These are phyloP conservation scores for Pholiota molesta DNA, from an alignment of 768 basidiomycete species.

Conservation along the genomic window DNA sequence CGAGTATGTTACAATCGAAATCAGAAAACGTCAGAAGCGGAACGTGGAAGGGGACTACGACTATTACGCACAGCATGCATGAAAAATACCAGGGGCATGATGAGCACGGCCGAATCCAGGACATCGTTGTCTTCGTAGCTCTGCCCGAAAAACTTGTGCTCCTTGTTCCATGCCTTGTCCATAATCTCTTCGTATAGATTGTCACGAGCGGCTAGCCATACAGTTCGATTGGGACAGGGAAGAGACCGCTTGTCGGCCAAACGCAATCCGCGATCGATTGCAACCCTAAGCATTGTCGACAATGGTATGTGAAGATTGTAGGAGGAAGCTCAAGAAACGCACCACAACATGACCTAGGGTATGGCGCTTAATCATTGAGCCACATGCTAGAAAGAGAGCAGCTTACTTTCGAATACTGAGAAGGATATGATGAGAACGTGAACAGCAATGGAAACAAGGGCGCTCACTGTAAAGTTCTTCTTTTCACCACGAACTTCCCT, in stretches of 20 bases:
- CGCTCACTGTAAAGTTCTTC: conserved; percentile 80
- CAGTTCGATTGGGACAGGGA: conserved; percentile 72
- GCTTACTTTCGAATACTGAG: conserved; percentile 24
- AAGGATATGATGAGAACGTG: conserved; percentile 5
- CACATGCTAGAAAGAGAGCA: no score
- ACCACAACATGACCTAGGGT: conserved; percentile 87
- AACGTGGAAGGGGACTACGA: neutral
- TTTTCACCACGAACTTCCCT: conserved; percentile 92
- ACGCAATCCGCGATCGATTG: conserved; percentile 90
- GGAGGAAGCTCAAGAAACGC: conserved; percentile 4
- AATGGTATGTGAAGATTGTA: conserved; percentile 1
- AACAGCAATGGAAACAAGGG: neutral
- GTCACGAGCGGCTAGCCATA: conserved; percentile 81
- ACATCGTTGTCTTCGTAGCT: conserved; percentile 86
- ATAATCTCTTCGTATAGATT: conserved; percentile 92
- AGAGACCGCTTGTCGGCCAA: conserved; percentile 94
- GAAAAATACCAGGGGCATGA: conserved; percentile 95
- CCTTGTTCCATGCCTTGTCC: conserved; percentile 82
- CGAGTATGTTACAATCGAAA: neutral
- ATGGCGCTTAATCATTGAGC: no score
- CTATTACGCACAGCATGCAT: conserved; percentile 64
- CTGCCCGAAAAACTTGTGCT: conserved; percentile 76
- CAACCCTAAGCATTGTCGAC: conserved; percentile 65
- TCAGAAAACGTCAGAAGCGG: neutral
- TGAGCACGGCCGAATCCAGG: conserved; percentile 86